These are phyloP conservation scores for Sordariomycetes sp. DNA, from an alignment of 2,329 filamentous ascomycete species.

Conservation along the genomic window DNA sequence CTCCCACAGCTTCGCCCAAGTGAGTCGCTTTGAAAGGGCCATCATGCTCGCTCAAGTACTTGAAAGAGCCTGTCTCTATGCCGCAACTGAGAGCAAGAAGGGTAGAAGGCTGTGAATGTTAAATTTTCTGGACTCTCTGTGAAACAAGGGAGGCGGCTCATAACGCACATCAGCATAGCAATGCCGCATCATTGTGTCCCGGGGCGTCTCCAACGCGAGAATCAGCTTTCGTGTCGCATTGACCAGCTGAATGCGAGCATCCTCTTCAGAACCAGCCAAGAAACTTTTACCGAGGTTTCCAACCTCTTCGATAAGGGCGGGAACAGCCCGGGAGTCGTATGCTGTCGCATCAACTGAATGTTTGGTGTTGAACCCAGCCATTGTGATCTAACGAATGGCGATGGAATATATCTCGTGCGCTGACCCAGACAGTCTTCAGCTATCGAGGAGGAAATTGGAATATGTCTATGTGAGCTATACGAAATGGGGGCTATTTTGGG, in stretches of 20 bases:
- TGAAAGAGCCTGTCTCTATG: slow-evolving; percentile 24
- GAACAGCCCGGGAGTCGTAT: slow-evolving; percentile 3
- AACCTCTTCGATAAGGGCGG: slow-evolving; percentile 5
- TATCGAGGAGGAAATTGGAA: too few species aligned
- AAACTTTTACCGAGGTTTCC: slow-evolving; percentile 3
- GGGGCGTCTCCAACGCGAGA: slow-evolving; percentile 31
- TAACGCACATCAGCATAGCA: slow-evolving; percentile 30
- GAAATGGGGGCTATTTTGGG: too few species aligned
- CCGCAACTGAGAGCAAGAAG: slow-evolving; percentile 17
- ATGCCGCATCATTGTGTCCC: slow-evolving; percentile 37
- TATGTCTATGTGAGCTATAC: too few species aligned
- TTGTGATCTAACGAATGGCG: too few species aligned
- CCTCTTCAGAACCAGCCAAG: slow-evolving; percentile 2
- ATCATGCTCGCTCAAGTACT: slow-evolving; percentile 18
- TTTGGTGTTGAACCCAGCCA: too few species aligned
- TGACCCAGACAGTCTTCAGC: too few species aligned
- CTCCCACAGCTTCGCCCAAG: slow-evolving; percentile 15
- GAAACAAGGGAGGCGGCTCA: too few species aligned
- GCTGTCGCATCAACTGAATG: background rate
- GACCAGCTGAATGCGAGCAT: slow-evolving; percentile 18
- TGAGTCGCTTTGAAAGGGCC: slow-evolving; percentile 20
- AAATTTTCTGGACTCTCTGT: too few species aligned
- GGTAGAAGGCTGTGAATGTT: slow-evolving; percentile 10
- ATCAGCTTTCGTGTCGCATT: slow-evolving; percentile 20
- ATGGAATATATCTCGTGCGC: too few species aligned